Evolutionary conservation across 2,329 filamentous ascomycete genomes (phyloP), one percentile per base, ranked within the genome.

Genomic region (Ophiostoma fasciatum): DNA sequence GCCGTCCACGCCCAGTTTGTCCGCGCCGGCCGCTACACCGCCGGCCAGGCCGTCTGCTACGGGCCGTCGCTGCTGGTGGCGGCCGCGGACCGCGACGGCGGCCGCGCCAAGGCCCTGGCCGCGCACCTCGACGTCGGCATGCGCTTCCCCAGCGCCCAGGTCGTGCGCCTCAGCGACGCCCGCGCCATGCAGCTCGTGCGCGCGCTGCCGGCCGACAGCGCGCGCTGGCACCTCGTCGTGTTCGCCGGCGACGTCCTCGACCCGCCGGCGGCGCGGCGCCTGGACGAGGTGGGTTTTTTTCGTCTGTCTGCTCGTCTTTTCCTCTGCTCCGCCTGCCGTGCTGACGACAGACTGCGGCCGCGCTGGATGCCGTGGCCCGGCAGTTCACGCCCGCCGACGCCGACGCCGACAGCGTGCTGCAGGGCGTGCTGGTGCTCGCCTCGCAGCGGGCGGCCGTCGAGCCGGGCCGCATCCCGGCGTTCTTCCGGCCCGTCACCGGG

Each of bases 161-260:
- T 78, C 0, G 64, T 78, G 14, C 57, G 73, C 5, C 66, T 68
- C 39, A 69, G 65, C 31, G 74, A 79, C 45, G 72, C 71, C 2
- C 67, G 64, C 40, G 61, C 67, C 0, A 53, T 74, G 53, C 71
- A 66, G 31, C 52, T 73, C 19, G 60, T 64, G 11, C 53, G 68
- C 33, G 59, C 64, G 1, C 42, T 78, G 27, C 61, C 56, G 14
- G 63, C 70, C 19, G 42, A 66, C n/a, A n/a, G n/a, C 52, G 40
- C 46, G 23, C 29, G 50, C 45, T 52, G 61, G 68, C 40, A 61
- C 57, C 15, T 74, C 9, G 48, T 70, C 9, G 55, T 75, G 9
- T 75, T 77, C 47, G 59, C 65, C 0, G 72, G 72, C 2, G 59
- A 71, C 43, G 29, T 54, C 46, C n/a, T 46, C 54, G 28, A 64